A percentile compares a stretch with the other conserved stretches of the same genome.
Conservation (phyloP, 2,329 filamentous ascomycete genomes). For the Fusarium odoratissimum region DNA sequence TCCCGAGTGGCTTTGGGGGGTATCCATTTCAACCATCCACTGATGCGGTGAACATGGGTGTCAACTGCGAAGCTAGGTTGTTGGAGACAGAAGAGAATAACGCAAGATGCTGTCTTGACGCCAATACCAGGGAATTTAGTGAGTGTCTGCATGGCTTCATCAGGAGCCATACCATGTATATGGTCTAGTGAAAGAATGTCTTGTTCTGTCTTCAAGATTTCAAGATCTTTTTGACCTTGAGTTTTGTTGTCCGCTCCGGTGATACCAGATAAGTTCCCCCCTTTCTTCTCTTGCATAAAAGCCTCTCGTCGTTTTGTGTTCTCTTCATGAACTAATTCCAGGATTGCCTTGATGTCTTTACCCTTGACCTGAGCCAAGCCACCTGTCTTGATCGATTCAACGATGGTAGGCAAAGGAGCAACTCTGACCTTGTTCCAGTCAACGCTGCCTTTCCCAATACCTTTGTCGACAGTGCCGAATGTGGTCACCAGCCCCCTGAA, state of each 20-base stretch:
- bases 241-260: conserved; percentile 39
- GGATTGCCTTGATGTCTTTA: conserved; percentile 43
- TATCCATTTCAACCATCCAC: conserved; percentile 45
- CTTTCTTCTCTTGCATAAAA: conserved; percentile 40
- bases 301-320: conserved; percentile 39
- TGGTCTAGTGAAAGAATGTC: conserved; percentile 43
- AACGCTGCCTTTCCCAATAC: conserved; percentile 44
- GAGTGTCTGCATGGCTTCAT: conserved; percentile 45
- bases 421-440: conserved; percentile 44
- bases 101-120: conserved; percentile 46
- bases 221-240: conserved; percentile 44
- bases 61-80: conserved; percentile 47
- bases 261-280: conserved; percentile 23
- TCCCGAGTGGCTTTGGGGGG: conserved; percentile 43
- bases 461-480: conserved; percentile 40
- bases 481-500: conserved; percentile 42
- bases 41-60: conserved; percentile 44
- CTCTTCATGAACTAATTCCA: conserved; percentile 43
- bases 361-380: conserved; percentile 44
- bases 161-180: conserved; percentile 44
- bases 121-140: conserved; percentile 45
- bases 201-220: conserved; percentile 44
- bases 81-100: conserved; percentile 45
- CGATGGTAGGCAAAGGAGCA: conserved; percentile 60
- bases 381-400: conserved; percentile 69